Evolutionary conservation across 257 asterid genomes (phyloP).

Genomic region (Fraxinus quadrangulata): DNA sequence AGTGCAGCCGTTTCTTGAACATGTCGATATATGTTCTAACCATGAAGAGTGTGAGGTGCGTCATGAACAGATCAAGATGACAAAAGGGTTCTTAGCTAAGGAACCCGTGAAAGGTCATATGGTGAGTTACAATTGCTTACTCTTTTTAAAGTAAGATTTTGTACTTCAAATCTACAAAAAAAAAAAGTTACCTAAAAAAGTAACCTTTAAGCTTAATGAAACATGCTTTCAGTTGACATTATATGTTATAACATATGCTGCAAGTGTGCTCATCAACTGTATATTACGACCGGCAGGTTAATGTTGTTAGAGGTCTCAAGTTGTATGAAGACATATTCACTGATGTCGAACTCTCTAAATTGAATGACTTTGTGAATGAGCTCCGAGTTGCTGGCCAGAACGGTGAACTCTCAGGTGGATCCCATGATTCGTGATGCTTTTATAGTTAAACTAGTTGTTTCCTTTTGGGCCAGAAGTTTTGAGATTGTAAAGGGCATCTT

Average conservation of each 20-base stretch:
- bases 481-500: conserved; percentile 31
- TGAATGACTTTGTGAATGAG: conserved; percentile 77
- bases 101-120: conserved; percentile 88
- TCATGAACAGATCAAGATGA: conserved; percentile 68
- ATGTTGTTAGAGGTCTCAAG: conserved; percentile 93
- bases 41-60: conserved; percentile 85
- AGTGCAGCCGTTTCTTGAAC: conserved; percentile 58
- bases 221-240: not conserved
- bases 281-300: conserved; percentile 55
- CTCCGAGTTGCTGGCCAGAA: conserved; percentile 91
- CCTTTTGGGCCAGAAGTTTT: conserved; percentile 76
- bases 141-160: not conserved
- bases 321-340: conserved; percentile 78
- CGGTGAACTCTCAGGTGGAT: conserved; percentile 99
- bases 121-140: conserved; percentile 44
- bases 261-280: conserved; percentile 13
- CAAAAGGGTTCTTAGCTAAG: conserved; percentile 82
- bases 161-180: not conserved
- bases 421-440: conserved; percentile 86
- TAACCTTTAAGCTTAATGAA: not conserved
- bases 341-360: conserved; percentile 69
- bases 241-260: not conserved
- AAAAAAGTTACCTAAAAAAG: not conserved
- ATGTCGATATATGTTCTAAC: conserved; percentile 64
- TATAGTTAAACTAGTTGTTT: conserved; percentile 71